Evolutionary conservation across 1,284 basidiomycete species (phyloP), one percentile per base, ranked within the genome.

Genomic region (Tremellales sp.): DNA sequence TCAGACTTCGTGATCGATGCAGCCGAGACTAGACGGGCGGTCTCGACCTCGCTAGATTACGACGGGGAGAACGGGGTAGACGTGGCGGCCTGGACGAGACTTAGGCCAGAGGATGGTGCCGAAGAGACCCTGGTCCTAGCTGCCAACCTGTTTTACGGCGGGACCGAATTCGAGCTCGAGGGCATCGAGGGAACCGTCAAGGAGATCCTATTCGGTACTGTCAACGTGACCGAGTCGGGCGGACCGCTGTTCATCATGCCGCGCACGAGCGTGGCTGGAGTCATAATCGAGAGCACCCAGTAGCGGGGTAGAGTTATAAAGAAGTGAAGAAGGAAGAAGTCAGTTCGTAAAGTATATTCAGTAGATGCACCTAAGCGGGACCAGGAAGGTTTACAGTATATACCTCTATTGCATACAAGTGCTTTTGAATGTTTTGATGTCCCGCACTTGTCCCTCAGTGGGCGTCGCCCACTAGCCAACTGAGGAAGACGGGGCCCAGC

Each of bases 401-500:
- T n/a, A n/a, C n/a, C n/a, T n/a, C n/a, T n/a, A n/a, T n/a, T n/a
- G n/a, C n/a, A n/a, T n/a, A n/a, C n/a, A n/a, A n/a, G n/a, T n/a
- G n/a, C n/a, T n/a, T n/a, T n/a, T n/a, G n/a, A n/a, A n/a, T n/a
- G n/a, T n/a, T n/a, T n/a, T n/a, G n/a, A n/a, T n/a, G n/a, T n/a
- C n/a, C n/a, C n/a, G n/a, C n/a, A n/a, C n/a, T n/a, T n/a, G n/a
- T n/a, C n/a, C n/a, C n/a, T n/a, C n/a, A 64, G 51, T 70, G 61
- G 17, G 52, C 55, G 52, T 84, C 81, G 13, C 78, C 79, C 5
- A 83, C 67, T 10, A 83, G 31, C 29, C 65, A 65, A 42, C 78
- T 75, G 53, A 85, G 68, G 8, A 77, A 40, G 33, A 82, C 78
- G 5, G 89, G 89, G 26, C 83, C 73, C 49, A 87, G 77, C 77